Percentiles rank a stretch among this genome's conserved stretches.
Evolutionary conservation across 495 filamentous ascomycete genomes (phyloP).

Genomic region (Neurospora intermedia): DNA sequence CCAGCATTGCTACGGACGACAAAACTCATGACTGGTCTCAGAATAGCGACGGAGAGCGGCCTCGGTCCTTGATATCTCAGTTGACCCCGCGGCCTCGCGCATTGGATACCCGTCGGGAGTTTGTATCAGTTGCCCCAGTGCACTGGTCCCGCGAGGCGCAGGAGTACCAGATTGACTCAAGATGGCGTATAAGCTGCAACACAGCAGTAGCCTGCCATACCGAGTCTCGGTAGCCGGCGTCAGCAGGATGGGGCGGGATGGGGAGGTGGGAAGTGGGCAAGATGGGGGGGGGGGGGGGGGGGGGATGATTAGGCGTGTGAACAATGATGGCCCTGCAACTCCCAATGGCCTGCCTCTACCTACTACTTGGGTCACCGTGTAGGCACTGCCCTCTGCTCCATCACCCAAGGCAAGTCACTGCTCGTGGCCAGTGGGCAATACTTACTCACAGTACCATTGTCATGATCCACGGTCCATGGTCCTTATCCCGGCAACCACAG

Average conservation of each 20-base stretch:
- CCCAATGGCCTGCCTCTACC: not conserved
- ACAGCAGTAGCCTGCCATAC: slow-evolving; percentile 17
- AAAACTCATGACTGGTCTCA: not conserved
- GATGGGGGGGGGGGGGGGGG: not conserved
- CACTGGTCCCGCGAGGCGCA: slow-evolving; percentile 15
- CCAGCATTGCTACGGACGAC: not conserved
- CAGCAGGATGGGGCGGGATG: not conserved
- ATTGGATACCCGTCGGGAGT: not conserved
- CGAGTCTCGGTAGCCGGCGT: slow-evolving; percentile 18
- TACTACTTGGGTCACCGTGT: not conserved
- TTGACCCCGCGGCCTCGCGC: not conserved
- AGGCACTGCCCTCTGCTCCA: not conserved
- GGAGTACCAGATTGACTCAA: slow-evolving; percentile 26
- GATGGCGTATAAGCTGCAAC: slow-evolving; percentile 19
- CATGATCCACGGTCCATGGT: not conserved
- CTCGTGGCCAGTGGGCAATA: not conserved
- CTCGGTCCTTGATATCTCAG: not conserved
- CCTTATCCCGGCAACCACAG: not conserved
- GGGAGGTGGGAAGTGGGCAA: not conserved
- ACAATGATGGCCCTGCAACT: slow-evolving; percentile 1
- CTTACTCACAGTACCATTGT: not conserved
- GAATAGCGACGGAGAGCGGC: not conserved
- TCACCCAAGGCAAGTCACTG: not conserved
- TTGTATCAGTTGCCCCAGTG: slow-evolving; percentile 7
- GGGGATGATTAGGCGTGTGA: not conserved